These are phyloP conservation scores for Cenchrus americanus DNA, from an alignment of 176 grass and related monocot genomes.

Conservation along the genomic window DNA sequence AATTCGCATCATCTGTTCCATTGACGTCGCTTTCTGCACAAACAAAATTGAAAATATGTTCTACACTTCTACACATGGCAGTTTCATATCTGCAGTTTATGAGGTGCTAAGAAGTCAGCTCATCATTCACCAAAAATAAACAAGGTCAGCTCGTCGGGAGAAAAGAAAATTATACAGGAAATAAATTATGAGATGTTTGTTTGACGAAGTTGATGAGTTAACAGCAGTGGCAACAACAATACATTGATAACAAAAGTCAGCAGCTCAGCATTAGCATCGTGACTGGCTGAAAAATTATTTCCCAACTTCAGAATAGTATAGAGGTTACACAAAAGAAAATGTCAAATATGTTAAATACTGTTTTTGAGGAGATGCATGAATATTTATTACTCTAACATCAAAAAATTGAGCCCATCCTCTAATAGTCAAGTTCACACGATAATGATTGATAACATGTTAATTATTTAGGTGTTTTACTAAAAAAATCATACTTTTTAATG, in stretches of 20 bases:
- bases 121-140: slow-evolving; percentile 12
- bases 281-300: slow-evolving; percentile 10
- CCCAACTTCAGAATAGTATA: slow-evolving; percentile 1
- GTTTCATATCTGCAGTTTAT: slow-evolving; percentile 36
- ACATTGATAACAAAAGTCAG: slow-evolving; percentile 22
- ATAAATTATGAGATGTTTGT: slow-evolving; percentile 18
- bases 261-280: slow-evolving; percentile 6
- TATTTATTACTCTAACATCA: slow-evolving; percentile 24
- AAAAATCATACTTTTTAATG: not conserved
- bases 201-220: slow-evolving; percentile 15
- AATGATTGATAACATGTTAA: slow-evolving; percentile 22
- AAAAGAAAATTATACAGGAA: slow-evolving; percentile 13
- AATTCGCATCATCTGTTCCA: slow-evolving; percentile 15
- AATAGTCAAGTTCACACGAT: slow-evolving; percentile 17
- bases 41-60: not conserved
- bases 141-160: slow-evolving; percentile 31
- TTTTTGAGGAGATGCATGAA: slow-evolving; percentile 7
- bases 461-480: not conserved
- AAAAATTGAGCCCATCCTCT: not conserved
- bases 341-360: not conserved
- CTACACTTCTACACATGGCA: not conserved
- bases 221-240: not conserved
- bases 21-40: not conserved
- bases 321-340: not conserved
- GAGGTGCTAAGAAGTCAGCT: slow-evolving; percentile 8